Evolutionary conservation across 2,329 filamentous ascomycete species (phyloP).

Genomic region (Hymenoscyphus linearis): DNA sequence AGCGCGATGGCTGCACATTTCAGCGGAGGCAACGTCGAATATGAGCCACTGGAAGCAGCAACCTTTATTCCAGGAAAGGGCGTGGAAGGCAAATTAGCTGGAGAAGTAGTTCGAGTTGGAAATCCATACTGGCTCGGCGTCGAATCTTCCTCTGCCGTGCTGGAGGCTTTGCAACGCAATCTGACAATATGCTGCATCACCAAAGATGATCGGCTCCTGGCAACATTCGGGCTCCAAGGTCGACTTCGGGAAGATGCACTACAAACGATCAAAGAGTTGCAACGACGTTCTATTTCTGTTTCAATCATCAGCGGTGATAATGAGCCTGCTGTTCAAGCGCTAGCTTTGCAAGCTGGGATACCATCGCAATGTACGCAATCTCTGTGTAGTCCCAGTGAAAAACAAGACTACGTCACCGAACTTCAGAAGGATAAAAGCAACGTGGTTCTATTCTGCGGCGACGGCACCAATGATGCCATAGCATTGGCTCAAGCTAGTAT

Average conservation of each 20-base stretch:
- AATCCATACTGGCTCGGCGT: conserved; percentile 45
- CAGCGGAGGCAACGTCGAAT: conserved; percentile 12
- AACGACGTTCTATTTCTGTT: conserved; percentile 37
- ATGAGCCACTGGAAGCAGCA: conserved; percentile 28
- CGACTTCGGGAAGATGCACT: conserved; percentile 40
- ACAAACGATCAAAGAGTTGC: conserved; percentile 33
- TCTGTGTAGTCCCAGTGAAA: conserved; percentile 34
- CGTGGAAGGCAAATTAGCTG: conserved; percentile 35
- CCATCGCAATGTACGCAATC: conserved; percentile 25
- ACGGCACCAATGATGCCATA: conserved; percentile 74
- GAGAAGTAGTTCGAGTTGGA: conserved; percentile 39
- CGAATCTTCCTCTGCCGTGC: conserved; percentile 31
- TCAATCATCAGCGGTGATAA: conserved; percentile 51
- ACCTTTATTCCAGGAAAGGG: conserved; percentile 43
- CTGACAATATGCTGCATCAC: conserved; percentile 45
- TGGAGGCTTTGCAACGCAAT: conserved; percentile 33
- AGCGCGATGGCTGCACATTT: conserved; percentile 34
- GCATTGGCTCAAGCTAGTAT: conserved; percentile 67
- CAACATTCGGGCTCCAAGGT: conserved; percentile 44
- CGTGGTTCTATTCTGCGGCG: conserved; percentile 64
- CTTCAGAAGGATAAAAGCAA: not conserved
- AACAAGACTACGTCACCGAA: conserved; percentile 22
- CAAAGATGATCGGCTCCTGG: conserved; percentile 33
- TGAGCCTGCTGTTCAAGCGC: conserved; percentile 39
- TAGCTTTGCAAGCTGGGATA: conserved; percentile 39